phyloP scores from a whole-genome alignment of 2,329 filamentous ascomycete genomes.

The Diaporthe citriasiana region DNA sequence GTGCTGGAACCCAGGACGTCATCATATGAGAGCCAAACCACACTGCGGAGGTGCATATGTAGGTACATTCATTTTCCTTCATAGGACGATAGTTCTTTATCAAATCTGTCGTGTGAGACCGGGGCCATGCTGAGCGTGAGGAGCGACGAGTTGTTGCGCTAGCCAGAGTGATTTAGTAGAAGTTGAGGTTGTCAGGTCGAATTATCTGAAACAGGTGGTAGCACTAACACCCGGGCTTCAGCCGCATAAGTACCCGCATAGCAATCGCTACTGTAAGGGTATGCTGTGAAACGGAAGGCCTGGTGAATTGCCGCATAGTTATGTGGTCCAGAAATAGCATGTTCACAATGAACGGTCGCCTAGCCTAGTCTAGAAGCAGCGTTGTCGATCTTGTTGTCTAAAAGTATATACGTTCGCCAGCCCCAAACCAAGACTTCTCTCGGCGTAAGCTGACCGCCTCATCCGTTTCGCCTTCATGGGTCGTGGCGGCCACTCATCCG shows the following conservation, averaged over 20 bases:
- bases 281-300: not conserved
- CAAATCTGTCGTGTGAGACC: not conserved
- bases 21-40: too few species aligned
- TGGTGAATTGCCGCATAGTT: not conserved
- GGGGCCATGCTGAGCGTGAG: not conserved
- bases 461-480: not conserved
- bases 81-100: too few species aligned
- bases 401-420: not conserved
- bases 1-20: too few species aligned
- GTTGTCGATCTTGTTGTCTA: not conserved
- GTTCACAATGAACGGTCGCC: not conserved
- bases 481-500: not conserved
- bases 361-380: not conserved
- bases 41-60: too few species aligned
- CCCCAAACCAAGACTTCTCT: not conserved
- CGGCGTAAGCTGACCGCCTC: constrained; percentile 6
- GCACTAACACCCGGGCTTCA: not conserved
- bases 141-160: not conserved
- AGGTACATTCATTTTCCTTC: too few species aligned
- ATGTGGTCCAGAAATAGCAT: not conserved
- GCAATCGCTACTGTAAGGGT: not conserved
- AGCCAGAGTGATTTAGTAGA: not conserved
- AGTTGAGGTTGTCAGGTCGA: not conserved
- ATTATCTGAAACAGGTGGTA: not conserved
- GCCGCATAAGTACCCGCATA: not conserved